Conservation (phyloP, 495 filamentous ascomycete species). For the Tuber microsphaerosporum region DNA sequence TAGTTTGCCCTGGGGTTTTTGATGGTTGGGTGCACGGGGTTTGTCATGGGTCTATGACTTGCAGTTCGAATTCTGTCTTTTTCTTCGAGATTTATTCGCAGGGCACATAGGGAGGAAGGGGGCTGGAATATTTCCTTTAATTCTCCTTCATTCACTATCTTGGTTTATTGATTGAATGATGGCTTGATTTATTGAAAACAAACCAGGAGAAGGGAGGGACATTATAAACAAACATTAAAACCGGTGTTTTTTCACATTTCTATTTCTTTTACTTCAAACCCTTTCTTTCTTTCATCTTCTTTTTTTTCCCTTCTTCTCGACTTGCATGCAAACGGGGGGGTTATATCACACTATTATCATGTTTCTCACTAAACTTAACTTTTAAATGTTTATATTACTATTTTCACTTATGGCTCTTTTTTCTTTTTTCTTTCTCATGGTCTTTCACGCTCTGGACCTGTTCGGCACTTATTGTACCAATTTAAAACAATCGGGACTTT, state of each 20-base stretch:
- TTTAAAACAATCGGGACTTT: no score
- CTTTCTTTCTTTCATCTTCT: background rate
- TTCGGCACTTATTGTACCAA: background rate
- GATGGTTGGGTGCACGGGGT: background rate
- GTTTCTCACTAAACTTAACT: background rate
- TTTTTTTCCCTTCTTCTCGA: background rate
- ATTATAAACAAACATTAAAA: conserved; percentile 5
- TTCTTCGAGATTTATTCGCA: background rate
- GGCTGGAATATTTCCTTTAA: background rate
- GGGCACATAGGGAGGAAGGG: background rate
- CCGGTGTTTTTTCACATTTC: background rate
- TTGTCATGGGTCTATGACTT: conserved; percentile 4
- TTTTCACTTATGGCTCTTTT: background rate
- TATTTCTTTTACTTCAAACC: background rate
- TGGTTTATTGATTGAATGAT: background rate
- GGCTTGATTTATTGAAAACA: background rate
- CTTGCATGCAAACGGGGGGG: background rate
- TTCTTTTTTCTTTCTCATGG: background rate
- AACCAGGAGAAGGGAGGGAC: background rate
- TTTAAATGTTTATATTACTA: background rate
- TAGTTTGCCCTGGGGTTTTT: background rate
- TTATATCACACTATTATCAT: background rate
- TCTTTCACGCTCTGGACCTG: background rate
- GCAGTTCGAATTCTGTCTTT: background rate
- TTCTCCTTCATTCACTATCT: background rate